Conservation (phyloP, 1,284 basidiomycete species). For the Sanghuangporus baumii region DNA sequence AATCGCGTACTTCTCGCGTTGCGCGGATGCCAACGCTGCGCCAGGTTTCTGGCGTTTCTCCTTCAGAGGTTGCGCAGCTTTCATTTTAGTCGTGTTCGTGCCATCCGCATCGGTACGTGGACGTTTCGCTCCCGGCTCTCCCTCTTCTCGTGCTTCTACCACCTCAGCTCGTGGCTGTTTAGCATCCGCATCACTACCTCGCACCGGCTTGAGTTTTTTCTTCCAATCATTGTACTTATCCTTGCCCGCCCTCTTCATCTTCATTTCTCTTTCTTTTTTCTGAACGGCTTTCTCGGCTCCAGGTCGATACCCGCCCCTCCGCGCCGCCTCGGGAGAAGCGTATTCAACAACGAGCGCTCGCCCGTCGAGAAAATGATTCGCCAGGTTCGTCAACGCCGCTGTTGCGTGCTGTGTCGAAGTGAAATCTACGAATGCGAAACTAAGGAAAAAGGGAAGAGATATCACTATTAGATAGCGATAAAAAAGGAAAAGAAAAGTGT, state of each 20-base stretch:
- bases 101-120: neutral
- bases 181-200: neutral
- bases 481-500: neutral
- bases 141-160: neutral
- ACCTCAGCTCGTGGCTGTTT: neutral
- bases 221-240: neutral
- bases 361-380: constrained; percentile 82
- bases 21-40: constrained; percentile 85
- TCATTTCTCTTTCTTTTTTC: constrained; percentile 1
- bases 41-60: constrained; percentile 68
- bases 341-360: constrained; percentile 86
- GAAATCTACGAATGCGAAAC: constrained; percentile 96
- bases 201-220: neutral
- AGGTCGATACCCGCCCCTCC: constrained; percentile 46
- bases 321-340: constrained; percentile 80
- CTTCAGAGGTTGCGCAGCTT: constrained; percentile 21
- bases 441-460: constrained; percentile 27
- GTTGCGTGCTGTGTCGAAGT: constrained; percentile 75
- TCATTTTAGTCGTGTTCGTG: constrained; percentile 7
- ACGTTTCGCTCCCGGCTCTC: neutral
- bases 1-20: constrained; percentile 82
- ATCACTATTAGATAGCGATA: neutral
- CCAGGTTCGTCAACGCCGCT: constrained; percentile 73
- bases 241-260: neutral
- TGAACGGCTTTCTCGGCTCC: constrained; percentile 22